Conservation (phyloP, 441 rosid species). For the Francoa sonchifolia region DNA sequence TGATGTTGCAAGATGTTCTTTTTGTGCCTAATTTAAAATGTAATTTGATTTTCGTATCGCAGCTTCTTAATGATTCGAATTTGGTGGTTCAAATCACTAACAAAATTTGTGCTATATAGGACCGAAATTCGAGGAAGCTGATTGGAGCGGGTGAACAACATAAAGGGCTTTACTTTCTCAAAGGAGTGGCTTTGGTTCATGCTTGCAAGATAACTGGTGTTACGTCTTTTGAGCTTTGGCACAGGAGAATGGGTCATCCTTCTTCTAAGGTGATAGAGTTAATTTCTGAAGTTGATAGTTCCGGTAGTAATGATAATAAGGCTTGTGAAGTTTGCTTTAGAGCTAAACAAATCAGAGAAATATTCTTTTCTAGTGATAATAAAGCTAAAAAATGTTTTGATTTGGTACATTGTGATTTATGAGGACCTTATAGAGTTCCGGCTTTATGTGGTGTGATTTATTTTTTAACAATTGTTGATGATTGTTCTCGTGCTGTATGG, state of each 20-base stretch:
- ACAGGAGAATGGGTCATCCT: constrained; percentile 3
- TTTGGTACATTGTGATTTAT: constrained; percentile 9
- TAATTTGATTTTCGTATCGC: constrained; percentile 3
- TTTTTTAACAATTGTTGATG: constrained; percentile 10
- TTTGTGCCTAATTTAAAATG: constrained; percentile 12
- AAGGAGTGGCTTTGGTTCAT: background rate
- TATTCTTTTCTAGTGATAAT: constrained; percentile 2
- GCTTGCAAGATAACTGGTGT: background rate
- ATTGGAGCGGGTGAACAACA: constrained; percentile 7
- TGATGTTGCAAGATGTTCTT: background rate
- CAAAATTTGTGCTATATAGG: constrained; percentile 1
- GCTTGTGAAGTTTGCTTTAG: background rate
- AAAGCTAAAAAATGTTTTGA: constrained; percentile 4
- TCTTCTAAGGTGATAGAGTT: background rate
- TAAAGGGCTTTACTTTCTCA: background rate
- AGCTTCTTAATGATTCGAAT: background rate
- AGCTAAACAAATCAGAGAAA: background rate
- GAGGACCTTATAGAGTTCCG: constrained; percentile 5
- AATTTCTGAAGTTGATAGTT: background rate
- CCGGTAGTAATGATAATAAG: background rate
- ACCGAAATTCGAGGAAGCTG: constrained; percentile 7
- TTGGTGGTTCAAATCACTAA: constrained; percentile 2
- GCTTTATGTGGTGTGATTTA: constrained; percentile 2
- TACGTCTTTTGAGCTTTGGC: background rate
- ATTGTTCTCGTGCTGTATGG: constrained; percentile 5